Percentiles rank a stretch among this genome's conserved stretches.
These are phyloP conservation scores for Albifimbria verrucaria DNA, from an alignment of 2,329 filamentous ascomycete species.

Conservation along the genomic window DNA sequence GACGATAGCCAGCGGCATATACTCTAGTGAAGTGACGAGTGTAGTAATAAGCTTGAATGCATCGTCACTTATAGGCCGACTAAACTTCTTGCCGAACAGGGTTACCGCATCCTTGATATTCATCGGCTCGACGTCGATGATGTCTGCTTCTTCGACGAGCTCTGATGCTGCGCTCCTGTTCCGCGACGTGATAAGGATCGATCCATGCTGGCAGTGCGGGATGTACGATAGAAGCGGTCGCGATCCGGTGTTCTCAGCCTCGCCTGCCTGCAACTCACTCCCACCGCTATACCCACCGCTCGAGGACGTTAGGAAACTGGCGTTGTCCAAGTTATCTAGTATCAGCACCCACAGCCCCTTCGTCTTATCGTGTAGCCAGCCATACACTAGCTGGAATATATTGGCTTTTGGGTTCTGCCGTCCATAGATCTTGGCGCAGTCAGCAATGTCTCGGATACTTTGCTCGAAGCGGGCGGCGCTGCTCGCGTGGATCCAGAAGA, in stretches of 20 bases:
- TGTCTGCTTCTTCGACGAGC: constrained; percentile 2
- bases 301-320: constrained; percentile 1
- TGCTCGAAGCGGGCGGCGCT: constrained; percentile 29
- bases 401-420: constrained; percentile 25
- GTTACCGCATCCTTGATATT: too few relatives aligned
- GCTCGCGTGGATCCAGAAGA: constrained; percentile 35
- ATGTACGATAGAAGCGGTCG: constrained; percentile 9
- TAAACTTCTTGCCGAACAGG: too few relatives aligned
- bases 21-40: not conserved
- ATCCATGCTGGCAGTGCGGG: constrained; percentile 9
- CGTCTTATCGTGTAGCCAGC: constrained; percentile 21
- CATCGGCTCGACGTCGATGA: not conserved
- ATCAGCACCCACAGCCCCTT: constrained; percentile 18
- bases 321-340: constrained; percentile 17
- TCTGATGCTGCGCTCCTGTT: constrained; percentile 4
- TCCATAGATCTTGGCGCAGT: constrained; percentile 23
- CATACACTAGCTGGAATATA: constrained; percentile 25
- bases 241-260: not conserved
- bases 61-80: too few relatives aligned
- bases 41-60: too few relatives aligned
- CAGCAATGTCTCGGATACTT: constrained; percentile 29
- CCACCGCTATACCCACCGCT: not conserved
- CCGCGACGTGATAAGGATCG: constrained; percentile 9
- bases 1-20: not conserved
- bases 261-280: not conserved